Conservation (phyloP, 2,329 filamentous ascomycete genomes). For the Paraphoma sp. region DNA sequence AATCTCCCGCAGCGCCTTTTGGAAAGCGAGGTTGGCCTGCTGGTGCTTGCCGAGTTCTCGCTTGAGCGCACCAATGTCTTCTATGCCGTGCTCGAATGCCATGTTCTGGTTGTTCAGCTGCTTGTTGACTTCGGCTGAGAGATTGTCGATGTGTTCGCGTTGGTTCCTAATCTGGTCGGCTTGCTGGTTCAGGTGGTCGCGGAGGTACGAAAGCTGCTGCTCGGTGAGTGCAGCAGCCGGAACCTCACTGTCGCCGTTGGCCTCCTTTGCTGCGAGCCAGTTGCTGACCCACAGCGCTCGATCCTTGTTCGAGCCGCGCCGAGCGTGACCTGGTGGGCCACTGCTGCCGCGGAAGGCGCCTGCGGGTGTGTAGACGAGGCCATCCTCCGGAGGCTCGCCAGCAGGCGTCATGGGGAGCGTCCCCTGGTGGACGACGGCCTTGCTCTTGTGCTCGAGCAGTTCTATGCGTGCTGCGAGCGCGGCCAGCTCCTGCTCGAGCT, state of each 20-base stretch:
- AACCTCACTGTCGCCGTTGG: constrained; percentile 54
- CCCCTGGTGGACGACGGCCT: constrained; percentile 61
- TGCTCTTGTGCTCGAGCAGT: constrained; percentile 80
- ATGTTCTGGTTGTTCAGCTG: constrained; percentile 86
- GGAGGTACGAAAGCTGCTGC: constrained; percentile 83
- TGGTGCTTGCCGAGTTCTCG: constrained; percentile 96
- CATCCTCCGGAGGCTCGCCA: constrained; percentile 68
- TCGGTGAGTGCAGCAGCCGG: constrained; percentile 69
- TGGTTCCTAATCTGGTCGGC: constrained; percentile 90
- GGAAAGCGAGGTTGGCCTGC: constrained; percentile 97
- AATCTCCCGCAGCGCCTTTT: constrained; percentile 95
- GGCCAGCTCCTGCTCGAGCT: constrained; percentile 82
- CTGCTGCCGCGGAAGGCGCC: constrained; percentile 40
- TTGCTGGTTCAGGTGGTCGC: constrained; percentile 91
- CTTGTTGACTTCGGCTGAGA: constrained; percentile 83
- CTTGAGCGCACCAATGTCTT: constrained; percentile 89
- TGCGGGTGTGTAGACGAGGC: constrained; percentile 59
- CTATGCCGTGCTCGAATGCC: constrained; percentile 77
- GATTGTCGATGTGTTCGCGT: constrained; percentile 81
- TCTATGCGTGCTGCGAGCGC: constrained; percentile 80
- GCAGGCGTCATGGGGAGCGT: constrained; percentile 76
- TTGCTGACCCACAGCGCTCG: constrained; percentile 56
- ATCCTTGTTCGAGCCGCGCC: constrained; percentile 45
- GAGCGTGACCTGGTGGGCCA: constrained; percentile 33
- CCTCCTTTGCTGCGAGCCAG: constrained; percentile 62